phyloP scores from a whole-genome alignment of 306 rosid genomes.

The Vigna mungo region DNA sequence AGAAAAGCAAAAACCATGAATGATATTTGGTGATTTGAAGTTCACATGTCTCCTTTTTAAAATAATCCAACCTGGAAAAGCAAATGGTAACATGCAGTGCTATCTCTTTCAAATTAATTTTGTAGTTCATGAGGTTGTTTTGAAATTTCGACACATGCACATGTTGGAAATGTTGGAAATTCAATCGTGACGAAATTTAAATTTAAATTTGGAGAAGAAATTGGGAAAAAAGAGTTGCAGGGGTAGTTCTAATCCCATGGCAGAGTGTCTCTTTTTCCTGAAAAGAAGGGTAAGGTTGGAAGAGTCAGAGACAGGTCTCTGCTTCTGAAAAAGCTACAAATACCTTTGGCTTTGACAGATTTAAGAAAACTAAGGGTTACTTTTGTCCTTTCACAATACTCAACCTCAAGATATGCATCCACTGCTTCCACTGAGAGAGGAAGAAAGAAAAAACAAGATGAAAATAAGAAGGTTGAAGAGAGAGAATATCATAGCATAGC shows the following conservation, averaged over 20 bases:
- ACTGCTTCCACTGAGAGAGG: constrained; percentile 11
- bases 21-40: not conserved
- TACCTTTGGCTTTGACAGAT: constrained; percentile 43
- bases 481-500: not conserved
- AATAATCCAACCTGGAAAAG: constrained; percentile 1
- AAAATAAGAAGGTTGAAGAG: constrained; percentile 4
- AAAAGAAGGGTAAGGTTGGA: constrained; percentile 52
- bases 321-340: constrained; percentile 53
- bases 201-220: not conserved
- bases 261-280: constrained; percentile 36
- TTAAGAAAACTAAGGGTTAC: constrained; percentile 51
- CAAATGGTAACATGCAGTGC: too few relatives aligned
- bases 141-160: not conserved
- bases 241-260: constrained; percentile 28
- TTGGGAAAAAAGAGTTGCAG: not conserved
- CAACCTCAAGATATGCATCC: constrained; percentile 22
- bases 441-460: not conserved
- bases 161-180: constrained; percentile 1
- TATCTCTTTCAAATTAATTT: not conserved
- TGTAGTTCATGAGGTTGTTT: not conserved
- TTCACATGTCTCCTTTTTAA: not conserved
- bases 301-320: constrained; percentile 37
- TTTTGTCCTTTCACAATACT: constrained; percentile 45
- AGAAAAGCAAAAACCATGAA: constrained; percentile 14
- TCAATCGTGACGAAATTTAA: not conserved